These are phyloP conservation scores for Chytridiales sp. DNA, from an alignment of 371 early-diverging fungal species.

Conservation along the genomic window DNA sequence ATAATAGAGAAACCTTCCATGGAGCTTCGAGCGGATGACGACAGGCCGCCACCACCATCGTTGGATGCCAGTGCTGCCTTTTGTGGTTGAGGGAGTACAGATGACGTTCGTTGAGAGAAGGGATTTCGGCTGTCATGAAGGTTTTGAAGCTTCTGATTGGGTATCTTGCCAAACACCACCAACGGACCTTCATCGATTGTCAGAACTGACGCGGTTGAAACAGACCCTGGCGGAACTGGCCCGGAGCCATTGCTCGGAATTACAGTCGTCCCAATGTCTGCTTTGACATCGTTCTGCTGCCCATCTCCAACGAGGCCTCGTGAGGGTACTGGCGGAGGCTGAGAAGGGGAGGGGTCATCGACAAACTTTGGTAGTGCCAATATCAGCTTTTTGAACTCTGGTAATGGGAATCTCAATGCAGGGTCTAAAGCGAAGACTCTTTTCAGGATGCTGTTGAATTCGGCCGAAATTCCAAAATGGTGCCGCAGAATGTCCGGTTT, in stretches of 20 bases:
- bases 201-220: constrained; percentile 13
- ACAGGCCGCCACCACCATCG: too few species aligned
- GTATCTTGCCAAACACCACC: constrained; percentile 23
- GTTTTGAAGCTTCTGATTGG: constrained; percentile 10
- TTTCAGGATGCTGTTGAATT: constrained; percentile 69
- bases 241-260: background rate
- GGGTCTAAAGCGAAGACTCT: constrained; percentile 75
- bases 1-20: too few species aligned
- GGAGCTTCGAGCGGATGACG: too few species aligned
- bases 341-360: constrained; percentile 15
- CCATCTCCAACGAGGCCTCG: too few species aligned
- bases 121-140: constrained; percentile 17
- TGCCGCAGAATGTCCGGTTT: constrained; percentile 25
- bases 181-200: constrained; percentile 18
- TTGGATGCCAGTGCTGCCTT: too few species aligned
- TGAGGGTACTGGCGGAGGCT: too few species aligned
- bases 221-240: too few species aligned
- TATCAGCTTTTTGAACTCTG: constrained; percentile 25
- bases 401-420: constrained; percentile 62
- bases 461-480: constrained; percentile 59
- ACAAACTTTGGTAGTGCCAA: constrained; percentile 15
- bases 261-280: background rate
- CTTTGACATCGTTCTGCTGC: too few species aligned
- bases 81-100: too few species aligned
- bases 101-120: too few species aligned